Percentiles rank a stretch among this genome's conserved stretches.
Evolutionary conservation across 2,329 filamentous ascomycete species (phyloP).

Genomic region (Talaromyces sp.): DNA sequence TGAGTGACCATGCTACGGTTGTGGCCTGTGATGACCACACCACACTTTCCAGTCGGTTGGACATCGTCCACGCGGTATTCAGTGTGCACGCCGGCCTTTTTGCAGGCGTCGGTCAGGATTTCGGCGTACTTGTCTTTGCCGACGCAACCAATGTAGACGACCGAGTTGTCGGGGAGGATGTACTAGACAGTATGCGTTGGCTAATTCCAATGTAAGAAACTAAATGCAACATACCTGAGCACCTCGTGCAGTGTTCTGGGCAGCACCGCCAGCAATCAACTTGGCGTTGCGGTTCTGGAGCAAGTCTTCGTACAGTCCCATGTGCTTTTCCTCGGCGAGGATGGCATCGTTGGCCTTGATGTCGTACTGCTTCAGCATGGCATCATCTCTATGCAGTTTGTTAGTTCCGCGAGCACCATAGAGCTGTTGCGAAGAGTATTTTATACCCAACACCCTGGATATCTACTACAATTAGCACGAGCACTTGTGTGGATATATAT

Average conservation of each 20-base stretch:
- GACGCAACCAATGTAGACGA: conserved; percentile 89
- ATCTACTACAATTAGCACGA: conserved; percentile 48
- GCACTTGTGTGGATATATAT: not conserved
- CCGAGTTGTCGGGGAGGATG: conserved; percentile 81
- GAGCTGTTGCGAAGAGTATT: conserved; percentile 9
- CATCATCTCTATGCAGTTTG: conserved; percentile 58
- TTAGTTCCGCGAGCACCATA: conserved; percentile 13
- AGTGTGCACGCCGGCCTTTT: conserved; percentile 80
- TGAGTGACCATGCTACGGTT: conserved; percentile 93
- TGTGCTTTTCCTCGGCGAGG: conserved; percentile 87
- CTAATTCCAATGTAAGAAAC: not conserved
- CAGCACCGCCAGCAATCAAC: conserved; percentile 90
- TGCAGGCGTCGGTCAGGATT: conserved; percentile 77
- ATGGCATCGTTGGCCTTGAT: conserved; percentile 97
- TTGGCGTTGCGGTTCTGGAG: conserved; percentile 88
- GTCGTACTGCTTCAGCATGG: conserved; percentile 83
- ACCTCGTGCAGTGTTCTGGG: conserved; percentile 94
- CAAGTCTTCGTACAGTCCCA: conserved; percentile 85
- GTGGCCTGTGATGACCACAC: conserved; percentile 93
- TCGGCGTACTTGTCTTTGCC: conserved; percentile 95
- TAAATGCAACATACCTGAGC: conserved; percentile 55
- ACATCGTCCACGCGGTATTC: conserved; percentile 89
- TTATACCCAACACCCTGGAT: conserved; percentile 74
- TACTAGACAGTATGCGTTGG: conserved; percentile 50
- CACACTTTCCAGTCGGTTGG: conserved; percentile 85